Base-by-base conservation (phyloP, 768 basidiomycete genomes). In the Megacollybia marginata region DNA sequence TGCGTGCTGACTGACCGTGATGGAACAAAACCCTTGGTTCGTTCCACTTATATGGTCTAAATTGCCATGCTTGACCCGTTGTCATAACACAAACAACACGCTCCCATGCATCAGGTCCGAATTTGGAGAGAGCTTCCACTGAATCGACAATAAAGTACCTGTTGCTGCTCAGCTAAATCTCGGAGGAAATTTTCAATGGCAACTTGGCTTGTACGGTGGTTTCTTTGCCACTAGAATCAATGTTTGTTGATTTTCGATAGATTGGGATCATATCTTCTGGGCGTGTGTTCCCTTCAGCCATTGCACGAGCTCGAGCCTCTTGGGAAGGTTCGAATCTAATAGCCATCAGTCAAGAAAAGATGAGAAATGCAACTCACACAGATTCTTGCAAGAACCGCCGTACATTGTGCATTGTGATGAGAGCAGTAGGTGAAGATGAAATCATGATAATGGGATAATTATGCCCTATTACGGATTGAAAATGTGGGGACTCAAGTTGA, bases 61-160 rank as follows among this genome's bases (percentile, higher is more conserved):
- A 99, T 63, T 99, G 96, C 96, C 96, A 97, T 32, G 88, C 86
- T 57, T 98, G 95, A 1, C 96, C 96, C 0, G 96, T 99, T 9
- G 96, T 98, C 82, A 96, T 86, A 13, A 99, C 95, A 56, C 94
- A 96, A 4, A 96, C 86, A 5, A 99, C 96, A 34, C 95, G 80
- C 49, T 97, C 93, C 94, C 95, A 97, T 2, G 92, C 88, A 52
- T 96, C 94, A 4, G 86, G 74, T 5, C 88, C 88, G 55, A 99
- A 93, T 67, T 97, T 97, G 33, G 80, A 77, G 19, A 99, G 70
- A 1, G 95, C 92, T 57, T 99, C 95, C 0, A 89, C 87, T 18
- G 86, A 85, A 65, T 99, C 94, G 33, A 99, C 87, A 8, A 96
- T 82, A 56, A 87, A 87, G 62, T 94, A 97, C 36, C 82, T 71